Evolutionary conservation across 2,329 filamentous ascomycete species (phyloP).

Genomic region (Knufia fluminis): DNA sequence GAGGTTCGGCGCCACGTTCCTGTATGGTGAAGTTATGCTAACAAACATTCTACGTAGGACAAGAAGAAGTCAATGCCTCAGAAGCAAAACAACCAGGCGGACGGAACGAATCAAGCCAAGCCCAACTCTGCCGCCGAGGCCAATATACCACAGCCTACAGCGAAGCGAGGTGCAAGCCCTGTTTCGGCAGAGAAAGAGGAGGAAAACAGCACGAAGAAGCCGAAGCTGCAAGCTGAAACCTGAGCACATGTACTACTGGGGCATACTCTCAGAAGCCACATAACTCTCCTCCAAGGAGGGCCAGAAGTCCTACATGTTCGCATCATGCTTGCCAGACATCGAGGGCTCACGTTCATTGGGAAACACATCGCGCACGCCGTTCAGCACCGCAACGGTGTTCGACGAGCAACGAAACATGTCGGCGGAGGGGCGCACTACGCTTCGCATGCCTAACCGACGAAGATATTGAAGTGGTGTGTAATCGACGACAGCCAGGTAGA

Average conservation of each 20-base stretch:
- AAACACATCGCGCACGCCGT: too few relatives aligned
- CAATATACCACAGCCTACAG: not conserved
- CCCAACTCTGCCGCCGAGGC: not conserved
- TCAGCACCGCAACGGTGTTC: too few relatives aligned
- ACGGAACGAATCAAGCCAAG: not conserved
- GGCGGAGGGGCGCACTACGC: too few relatives aligned
- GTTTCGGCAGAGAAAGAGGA: not conserved
- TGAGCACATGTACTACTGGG: not conserved
- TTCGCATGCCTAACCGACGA: too few relatives aligned
- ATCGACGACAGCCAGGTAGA: too few relatives aligned
- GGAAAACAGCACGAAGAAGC: not conserved
- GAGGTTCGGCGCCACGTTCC: slow-evolving; percentile 5
- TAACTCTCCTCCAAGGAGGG: too few relatives aligned
- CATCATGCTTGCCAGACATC: too few relatives aligned
- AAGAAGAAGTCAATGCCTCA: not conserved
- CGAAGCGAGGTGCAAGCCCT: not conserved
- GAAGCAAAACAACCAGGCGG: not conserved
- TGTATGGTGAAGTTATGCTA: not conserved
- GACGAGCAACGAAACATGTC: too few relatives aligned
- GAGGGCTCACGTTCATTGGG: too few relatives aligned
- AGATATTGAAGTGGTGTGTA: too few relatives aligned
- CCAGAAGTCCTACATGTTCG: too few relatives aligned
- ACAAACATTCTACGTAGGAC: not conserved
- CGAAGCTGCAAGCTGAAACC: not conserved
- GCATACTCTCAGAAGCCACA: too few relatives aligned